Conservation (phyloP, 164 flowering plant species). For the Saururus chinensis region DNA sequence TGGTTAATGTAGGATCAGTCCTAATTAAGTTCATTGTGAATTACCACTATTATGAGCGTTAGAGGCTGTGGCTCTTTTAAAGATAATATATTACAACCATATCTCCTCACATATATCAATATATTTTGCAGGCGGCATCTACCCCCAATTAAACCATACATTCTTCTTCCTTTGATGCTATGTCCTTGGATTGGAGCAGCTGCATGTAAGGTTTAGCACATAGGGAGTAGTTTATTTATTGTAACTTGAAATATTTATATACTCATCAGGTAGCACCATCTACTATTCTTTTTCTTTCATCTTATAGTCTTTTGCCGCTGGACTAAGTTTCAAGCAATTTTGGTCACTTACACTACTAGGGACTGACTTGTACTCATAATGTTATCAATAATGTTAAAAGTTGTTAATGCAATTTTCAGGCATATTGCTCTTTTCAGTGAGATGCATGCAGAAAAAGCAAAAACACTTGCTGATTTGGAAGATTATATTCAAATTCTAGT, state of each 20-base stretch:
- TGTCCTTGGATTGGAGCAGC: conserved; percentile 68
- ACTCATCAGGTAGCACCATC: not conserved
- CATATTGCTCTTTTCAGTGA: too few species aligned
- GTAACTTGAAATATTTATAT: not conserved
- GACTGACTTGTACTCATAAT: too few species aligned
- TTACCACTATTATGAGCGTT: not conserved
- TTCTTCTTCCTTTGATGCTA: conserved; percentile 56
- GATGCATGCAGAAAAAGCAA: too few species aligned
- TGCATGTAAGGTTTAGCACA: conserved; percentile 43
- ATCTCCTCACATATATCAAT: not conserved
- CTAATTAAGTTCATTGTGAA: not conserved
- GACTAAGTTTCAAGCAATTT: too few species aligned
- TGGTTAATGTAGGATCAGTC: not conserved
- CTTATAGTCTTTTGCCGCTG: too few species aligned
- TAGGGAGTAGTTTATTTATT: not conserved
- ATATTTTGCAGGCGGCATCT: conserved; percentile 45
- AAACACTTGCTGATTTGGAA: too few species aligned
- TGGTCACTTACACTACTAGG: too few species aligned
- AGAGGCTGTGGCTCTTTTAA: not conserved
- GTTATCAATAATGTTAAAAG: too few species aligned
- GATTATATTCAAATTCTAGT: too few species aligned
- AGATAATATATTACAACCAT: not conserved
- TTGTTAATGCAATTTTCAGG: too few species aligned
- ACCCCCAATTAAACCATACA: conserved; percentile 56
- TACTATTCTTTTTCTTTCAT: not conserved